Base-by-base conservation (phyloP, 2,329 filamentous ascomycete species). In the Aspergillus latus region DNA sequence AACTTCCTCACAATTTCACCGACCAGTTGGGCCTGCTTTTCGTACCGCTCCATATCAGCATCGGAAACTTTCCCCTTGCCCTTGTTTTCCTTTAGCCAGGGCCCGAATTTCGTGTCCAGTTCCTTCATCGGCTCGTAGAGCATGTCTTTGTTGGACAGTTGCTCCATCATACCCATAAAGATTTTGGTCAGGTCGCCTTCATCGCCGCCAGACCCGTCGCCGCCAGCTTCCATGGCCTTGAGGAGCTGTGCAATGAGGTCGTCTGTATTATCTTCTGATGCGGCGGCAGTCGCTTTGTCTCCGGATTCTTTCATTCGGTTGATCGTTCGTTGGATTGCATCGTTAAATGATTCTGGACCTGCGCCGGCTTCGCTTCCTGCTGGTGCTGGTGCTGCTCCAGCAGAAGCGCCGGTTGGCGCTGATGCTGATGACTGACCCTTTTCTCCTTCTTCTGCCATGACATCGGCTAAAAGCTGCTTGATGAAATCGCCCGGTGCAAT, bases 91-190 rank as follows among this genome's bases (percentile, higher is more conserved):
- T 84, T 83, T 72, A 99, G 81, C 93, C 94, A 99, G 2, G 77
- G 85, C 0, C 92, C 93, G 69, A 94, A 99, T 74, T 97, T 97
- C 52, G 90, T 88, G 72, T 96, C 79, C 47, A 99, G 79, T 76
- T 99, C 94, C 78, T 96, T 96, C 92, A 99, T 97, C 2, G 94
- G 94, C 77, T 99, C 93, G 72, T 97, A 97, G 49, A 99, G 77
- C 61, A 99, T 97, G 65, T 97, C 94, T 79, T 96, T 97, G 74
- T 96, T 96, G 3, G 94, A 97, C 61, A 99, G 82, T 74, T 99
- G 92, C 76, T 97, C 91, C 93, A 99, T 97, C 91, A 97, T 96
- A 52, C 89, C 90, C 82, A 96, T 85, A 58, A 99, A 84, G 86
- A 97, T 91, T 77, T 96, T 93, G 56, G 90, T 92, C 67, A 97